These are phyloP conservation scores for Carex littledalei DNA, from an alignment of 176 grass and related monocot species.

Conservation along the genomic window DNA sequence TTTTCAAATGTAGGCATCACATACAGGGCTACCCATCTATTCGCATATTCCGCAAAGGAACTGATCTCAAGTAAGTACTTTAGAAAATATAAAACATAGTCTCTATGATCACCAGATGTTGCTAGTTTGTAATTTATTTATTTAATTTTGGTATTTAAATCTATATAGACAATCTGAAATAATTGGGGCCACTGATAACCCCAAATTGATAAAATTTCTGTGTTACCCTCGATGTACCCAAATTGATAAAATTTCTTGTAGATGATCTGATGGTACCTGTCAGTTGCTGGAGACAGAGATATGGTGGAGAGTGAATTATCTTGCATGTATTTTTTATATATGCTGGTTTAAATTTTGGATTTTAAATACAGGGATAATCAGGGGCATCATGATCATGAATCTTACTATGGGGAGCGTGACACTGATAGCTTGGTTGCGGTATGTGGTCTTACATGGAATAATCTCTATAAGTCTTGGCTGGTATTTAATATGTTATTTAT, in stretches of 20 bases:
- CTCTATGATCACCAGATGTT: background rate
- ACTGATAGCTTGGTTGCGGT: conserved; percentile 97
- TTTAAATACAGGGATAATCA: conserved; percentile 69
- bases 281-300: background rate
- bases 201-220: conserved; percentile 2
- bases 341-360: conserved; percentile 10
- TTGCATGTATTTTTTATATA: background rate
- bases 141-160: background rate
- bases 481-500: background rate
- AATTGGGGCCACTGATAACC: background rate
- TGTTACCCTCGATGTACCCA: background rate
- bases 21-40: conserved; percentile 98
- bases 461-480: background rate
- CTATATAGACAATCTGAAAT: background rate
- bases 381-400: conserved; percentile 98
- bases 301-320: background rate
- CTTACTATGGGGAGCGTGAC: conserved; percentile 96
- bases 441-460: conserved; percentile 30
- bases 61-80: conserved; percentile 84
- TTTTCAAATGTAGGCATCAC: conserved; percentile 67
- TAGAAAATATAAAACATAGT: background rate
- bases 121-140: background rate
- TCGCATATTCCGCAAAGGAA: conserved; percentile 90
- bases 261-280: background rate
- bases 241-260: background rate